These are phyloP conservation scores for Stachybotrys chartarum DNA, from an alignment of 2,329 filamentous ascomycete species.

Conservation along the genomic window DNA sequence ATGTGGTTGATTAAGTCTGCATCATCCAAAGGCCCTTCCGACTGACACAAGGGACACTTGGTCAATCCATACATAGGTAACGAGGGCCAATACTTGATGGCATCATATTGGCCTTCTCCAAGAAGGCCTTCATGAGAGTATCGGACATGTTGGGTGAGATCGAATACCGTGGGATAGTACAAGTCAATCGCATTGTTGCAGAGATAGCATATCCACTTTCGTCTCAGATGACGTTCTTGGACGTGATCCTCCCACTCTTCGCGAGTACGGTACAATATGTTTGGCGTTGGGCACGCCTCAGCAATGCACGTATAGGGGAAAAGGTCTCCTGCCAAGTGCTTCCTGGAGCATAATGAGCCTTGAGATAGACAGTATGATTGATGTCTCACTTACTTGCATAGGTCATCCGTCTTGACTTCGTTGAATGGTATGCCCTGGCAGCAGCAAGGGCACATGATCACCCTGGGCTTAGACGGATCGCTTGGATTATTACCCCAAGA, in stretches of 20 bases:
- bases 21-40: neutral
- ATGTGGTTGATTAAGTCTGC: slow-evolving; percentile 4
- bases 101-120: neutral
- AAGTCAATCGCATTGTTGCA: too few species aligned
- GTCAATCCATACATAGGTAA: neutral
- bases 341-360: neutral
- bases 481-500: too few species aligned
- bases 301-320: slow-evolving; percentile 10
- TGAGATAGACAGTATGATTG: too few species aligned
- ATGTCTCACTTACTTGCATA: too few species aligned
- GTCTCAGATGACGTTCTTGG: slow-evolving; percentile 1
- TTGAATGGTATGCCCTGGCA: slow-evolving; percentile 4
- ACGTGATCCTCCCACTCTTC: slow-evolving; percentile 3
- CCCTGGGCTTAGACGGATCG: too few species aligned
- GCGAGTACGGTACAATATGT: slow-evolving; percentile 2
- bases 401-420: neutral
- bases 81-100: neutral
- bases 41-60: slow-evolving; percentile 2
- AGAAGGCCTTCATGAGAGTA: neutral
- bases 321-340: slow-evolving; percentile 7
- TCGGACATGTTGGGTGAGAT: slow-evolving; percentile 2
- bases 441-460: slow-evolving; percentile 6
- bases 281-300: slow-evolving; percentile 3
- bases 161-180: too few species aligned
- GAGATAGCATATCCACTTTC: slow-evolving; percentile 2